Evolutionary conservation across 148 eudicot genomes (phyloP).

Genomic region (Vaccinium macrocarpon): DNA sequence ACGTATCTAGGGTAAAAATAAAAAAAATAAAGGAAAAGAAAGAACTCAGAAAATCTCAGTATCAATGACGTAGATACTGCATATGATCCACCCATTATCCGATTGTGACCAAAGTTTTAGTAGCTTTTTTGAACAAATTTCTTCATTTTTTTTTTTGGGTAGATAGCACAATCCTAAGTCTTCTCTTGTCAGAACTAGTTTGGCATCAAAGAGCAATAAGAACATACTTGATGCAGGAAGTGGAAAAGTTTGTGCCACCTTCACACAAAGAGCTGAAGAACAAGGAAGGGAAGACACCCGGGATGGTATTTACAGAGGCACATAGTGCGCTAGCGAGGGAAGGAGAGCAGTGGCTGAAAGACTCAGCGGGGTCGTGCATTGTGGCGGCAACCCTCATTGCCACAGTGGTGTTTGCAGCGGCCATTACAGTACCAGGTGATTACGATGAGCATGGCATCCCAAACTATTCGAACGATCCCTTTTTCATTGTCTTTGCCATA

Average conservation of each 20-base stretch:
- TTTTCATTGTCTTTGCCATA: too few species aligned
- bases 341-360: constrained; percentile 30
- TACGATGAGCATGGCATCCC: constrained; percentile 13
- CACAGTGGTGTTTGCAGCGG: constrained; percentile 23
- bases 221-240: constrained; percentile 13
- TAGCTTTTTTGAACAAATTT: background rate
- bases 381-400: constrained; percentile 26
- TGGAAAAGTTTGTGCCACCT: constrained; percentile 17
- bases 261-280: background rate
- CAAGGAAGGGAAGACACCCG: background rate
- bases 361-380: constrained; percentile 19
- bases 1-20: too few species aligned
- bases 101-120: too few species aligned
- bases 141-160: background rate
- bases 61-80: too few species aligned
- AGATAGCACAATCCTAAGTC: background rate
- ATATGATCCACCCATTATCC: background rate
- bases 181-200: background rate
- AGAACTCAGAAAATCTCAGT: too few species aligned
- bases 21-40: too few species aligned
- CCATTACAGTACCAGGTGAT: constrained; percentile 29
- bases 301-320: constrained; percentile 16
- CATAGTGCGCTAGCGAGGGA: constrained; percentile 18
- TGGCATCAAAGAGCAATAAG: background rate
- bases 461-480: background rate